These are phyloP conservation scores for Trichoderma polysporum DNA, from an alignment of 2,329 filamentous ascomycete species.

Conservation along the genomic window DNA sequence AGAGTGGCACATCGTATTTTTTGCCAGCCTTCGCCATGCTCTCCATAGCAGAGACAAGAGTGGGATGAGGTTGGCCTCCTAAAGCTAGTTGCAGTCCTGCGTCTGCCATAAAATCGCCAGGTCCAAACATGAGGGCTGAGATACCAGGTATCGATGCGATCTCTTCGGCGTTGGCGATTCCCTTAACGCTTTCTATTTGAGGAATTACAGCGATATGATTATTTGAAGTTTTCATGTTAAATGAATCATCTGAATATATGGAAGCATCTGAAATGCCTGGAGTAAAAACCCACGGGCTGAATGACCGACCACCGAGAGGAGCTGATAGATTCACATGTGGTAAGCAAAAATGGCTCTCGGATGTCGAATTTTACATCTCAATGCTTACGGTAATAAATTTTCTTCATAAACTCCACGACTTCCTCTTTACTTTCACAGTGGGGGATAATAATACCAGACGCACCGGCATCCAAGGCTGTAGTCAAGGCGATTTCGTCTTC, in stretches of 20 bases:
- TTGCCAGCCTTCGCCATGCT: constrained; percentile 7
- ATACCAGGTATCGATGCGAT: constrained; percentile 11
- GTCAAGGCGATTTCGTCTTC: constrained; percentile 10
- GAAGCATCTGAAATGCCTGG: constrained; percentile 14
- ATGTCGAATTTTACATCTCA: not conserved
- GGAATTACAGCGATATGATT: not conserved
- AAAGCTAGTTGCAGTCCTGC: not conserved
- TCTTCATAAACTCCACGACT: constrained; percentile 5
- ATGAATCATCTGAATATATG: constrained; percentile 6
- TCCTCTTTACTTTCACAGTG: constrained; percentile 8
- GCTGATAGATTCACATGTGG: not conserved
- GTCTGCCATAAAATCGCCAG: constrained; percentile 8
- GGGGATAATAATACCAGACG: constrained; percentile 10
- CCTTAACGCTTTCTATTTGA: constrained; percentile 13
- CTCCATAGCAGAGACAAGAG: not conserved
- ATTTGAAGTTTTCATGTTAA: constrained; percentile 12
- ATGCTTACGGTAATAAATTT: constrained; percentile 2
- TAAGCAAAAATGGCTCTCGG: not conserved
- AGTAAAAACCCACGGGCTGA: constrained; percentile 17
- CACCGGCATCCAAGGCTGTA: constrained; percentile 12
- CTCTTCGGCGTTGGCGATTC: not conserved
- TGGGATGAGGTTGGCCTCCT: constrained; percentile 5
- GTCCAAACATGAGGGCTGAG: constrained; percentile 13
- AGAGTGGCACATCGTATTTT: not conserved
- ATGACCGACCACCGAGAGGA: constrained; percentile 5